Evolutionary conservation across 1,139 yeast species (phyloP), one percentile per base, ranked within the genome.

Genomic region (Blastobotrys proliferans): DNA sequence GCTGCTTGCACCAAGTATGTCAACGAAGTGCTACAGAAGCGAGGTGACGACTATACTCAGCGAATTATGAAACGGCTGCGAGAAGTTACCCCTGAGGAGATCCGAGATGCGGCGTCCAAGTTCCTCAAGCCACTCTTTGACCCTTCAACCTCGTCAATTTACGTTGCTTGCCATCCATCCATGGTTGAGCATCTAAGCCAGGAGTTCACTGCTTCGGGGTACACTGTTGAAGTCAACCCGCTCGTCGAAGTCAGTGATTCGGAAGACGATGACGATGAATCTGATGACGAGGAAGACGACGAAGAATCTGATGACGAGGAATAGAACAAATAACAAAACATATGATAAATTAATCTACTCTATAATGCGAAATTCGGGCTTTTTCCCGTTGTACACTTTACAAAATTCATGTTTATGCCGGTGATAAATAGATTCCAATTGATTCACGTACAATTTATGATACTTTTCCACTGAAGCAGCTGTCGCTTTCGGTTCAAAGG

Each of bases 81-180:
- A 27, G 39, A 51, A 8, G 77, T 90, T 18, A 75, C 79, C 0
- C 66, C 66, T 4, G 74, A 72, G 0, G 88, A 87, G 49, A 63
- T 92, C 49, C 64, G 73, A 25, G 59, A 69, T 18, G 75, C 74
- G 2, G 69, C 85, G 62, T 69, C 74, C 32, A 74, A 72, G 51
- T 85, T 84, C 41, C 35, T 64, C 14, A 35, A 54, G 38, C 66
- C 65, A 4, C 42, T 90, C 45, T 90, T 90, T 60, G 72, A 77
- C 30, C 53, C 79, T 3, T 57, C 67, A 0, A 63, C 63, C 1
- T 79, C 94, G 4, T 67, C 76, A 35, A 72, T 84, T 6, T 88
- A 87, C 57, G 68, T 82, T 8, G 79, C 90, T 53, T 75, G 92
- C 46, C 88, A 92, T 50, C 82, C 92, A 4, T 69, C 80, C 1